Base-by-base conservation (phyloP, 495 filamentous ascomycete genomes). In the Xylaria intraflava region DNA sequence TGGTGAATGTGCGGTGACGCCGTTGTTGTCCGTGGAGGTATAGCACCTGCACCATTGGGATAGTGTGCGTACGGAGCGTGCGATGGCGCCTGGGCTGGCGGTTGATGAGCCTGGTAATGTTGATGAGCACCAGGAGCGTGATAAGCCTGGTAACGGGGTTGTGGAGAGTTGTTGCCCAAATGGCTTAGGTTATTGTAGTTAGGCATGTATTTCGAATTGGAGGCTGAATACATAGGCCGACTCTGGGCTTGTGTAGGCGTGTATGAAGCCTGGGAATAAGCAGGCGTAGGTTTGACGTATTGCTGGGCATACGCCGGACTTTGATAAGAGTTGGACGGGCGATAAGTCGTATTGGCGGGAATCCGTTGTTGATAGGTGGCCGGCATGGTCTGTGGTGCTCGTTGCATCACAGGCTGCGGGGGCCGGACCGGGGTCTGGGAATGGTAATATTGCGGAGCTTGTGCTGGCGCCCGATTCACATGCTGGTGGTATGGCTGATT, bases 151-250 rank as follows among this genome's bases (percentile, higher is more conserved):
- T 62, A 66, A 33, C 61, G 64, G 24, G 49, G 29, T 40, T 58
- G 61, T 1, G 58, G 59, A 20, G 64, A 49, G 14, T 36, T 23
- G 44, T 49, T 62, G 23, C 36, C 42, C 54, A 75, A 58, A 50
- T 67, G 67, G 31, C 67, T 60, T 57, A 74, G 59, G 47, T 67
- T 68, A 44, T 69, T 62, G 44, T 75, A 74, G 10, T 69, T 67
- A 10, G 67, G 65, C 29, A 72, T 64, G 46, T 65, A 72, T 29
- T 55, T 55, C 3, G 52, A 48, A 10, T 55, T 55, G 7, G 52
- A 45, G 19, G 60, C 58, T 43, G 65, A 67, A 41, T 60, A 73
- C 51, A 42, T 62, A 47, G 40, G 58, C 54, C 51, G 69, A 55
- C 9, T 62, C 56, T 46, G 62, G 40, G 51, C 60, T 50, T 45